phyloP scores from a whole-genome alignment of 148 eudicot genomes.

The Beta vulgaris region DNA sequence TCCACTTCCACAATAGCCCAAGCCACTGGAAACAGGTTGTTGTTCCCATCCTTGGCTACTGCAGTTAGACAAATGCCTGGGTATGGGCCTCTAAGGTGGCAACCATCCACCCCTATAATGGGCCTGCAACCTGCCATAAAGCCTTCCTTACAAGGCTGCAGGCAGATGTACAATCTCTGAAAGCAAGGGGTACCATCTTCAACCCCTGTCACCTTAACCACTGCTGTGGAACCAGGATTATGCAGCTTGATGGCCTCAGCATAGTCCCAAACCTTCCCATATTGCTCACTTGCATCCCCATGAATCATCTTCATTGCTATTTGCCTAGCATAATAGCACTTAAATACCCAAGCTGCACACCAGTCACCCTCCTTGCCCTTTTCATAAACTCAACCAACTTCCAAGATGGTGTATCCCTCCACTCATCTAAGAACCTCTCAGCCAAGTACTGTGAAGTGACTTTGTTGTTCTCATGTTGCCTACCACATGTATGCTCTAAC shows the following conservation, averaged over 20 bases:
- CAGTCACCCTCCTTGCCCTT: neutral
- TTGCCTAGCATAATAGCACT: neutral
- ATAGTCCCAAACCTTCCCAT: conserved; percentile 13
- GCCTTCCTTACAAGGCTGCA: conserved; percentile 6
- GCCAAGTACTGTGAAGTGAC: neutral
- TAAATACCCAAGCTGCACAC: neutral
- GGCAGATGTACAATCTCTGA: conserved; percentile 6
- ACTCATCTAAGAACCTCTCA: neutral
- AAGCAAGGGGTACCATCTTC: neutral
- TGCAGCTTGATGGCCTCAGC: neutral
- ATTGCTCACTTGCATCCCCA: neutral
- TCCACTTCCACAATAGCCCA: neutral
- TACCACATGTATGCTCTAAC: neutral
- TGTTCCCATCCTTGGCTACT: neutral
- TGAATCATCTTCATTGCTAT: neutral
- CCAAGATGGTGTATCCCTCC: neutral
- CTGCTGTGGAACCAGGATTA: neutral
- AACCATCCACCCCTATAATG: conserved; percentile 5
- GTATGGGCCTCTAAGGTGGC: neutral
- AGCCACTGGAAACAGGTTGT: neutral
- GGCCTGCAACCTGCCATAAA: conserved; percentile 6
- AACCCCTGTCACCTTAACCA: neutral
- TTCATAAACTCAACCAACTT: neutral
- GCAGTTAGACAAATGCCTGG: neutral
- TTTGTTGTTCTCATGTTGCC: neutral